These are phyloP conservation scores for Cyclostephanos invisitatus DNA, from an alignment of 108 stramenopile species.

Conservation along the genomic window DNA sequence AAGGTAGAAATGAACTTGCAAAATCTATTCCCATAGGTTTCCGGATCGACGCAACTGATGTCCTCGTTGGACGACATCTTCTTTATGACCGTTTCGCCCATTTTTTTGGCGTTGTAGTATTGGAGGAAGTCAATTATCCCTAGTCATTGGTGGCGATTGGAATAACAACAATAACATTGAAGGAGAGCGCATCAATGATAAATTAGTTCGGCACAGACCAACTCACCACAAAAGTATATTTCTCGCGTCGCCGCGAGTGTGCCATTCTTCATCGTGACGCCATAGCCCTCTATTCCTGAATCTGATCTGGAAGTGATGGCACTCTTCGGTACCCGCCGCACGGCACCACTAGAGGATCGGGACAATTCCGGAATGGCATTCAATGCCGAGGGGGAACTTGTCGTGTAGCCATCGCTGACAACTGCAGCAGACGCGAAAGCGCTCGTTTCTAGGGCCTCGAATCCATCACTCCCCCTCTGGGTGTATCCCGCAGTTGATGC, in stretches of 20 bases:
- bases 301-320: conserved; percentile 28
- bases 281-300: conserved; percentile 38
- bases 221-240: conserved; percentile 44
- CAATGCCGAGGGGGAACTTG: neutral
- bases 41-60: conserved; percentile 61
- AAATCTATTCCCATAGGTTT: conserved; percentile 59
- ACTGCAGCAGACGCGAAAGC: neutral
- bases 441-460: conserved; percentile 20
- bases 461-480: conserved; percentile 20
- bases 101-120: conserved; percentile 75
- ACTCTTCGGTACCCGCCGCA: neutral
- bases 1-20: conserved; percentile 51
- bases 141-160: neutral
- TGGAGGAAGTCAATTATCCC: conserved; percentile 88
- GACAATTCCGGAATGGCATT: conserved; percentile 1
- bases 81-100: conserved; percentile 63
- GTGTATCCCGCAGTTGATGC: conserved; percentile 10
- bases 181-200: neutral
- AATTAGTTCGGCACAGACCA: neutral
- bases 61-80: conserved; percentile 40
- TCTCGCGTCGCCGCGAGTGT: conserved; percentile 19
- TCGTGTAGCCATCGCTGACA: conserved; percentile 6
- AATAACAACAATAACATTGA: neutral
- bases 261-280: conserved; percentile 15
- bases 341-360: neutral